phyloP scores from a whole-genome alignment of 1,284 basidiomycete genomes.

The Kalmanozyma brasiliensis region DNA sequence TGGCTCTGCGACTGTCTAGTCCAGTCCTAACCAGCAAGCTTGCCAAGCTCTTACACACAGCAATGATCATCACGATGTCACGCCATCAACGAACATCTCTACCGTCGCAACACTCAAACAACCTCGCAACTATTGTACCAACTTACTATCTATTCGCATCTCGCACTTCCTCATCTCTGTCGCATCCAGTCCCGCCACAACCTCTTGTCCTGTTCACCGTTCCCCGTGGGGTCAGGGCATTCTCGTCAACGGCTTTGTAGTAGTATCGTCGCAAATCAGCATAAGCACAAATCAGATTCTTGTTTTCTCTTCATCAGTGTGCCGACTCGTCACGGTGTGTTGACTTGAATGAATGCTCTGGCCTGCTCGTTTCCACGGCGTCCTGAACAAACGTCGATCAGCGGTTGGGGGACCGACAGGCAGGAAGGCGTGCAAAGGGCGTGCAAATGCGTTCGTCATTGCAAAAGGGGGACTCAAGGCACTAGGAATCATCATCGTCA shows the following conservation, averaged over 20 bases:
- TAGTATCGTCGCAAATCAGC: constrained; percentile 39
- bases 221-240: constrained; percentile 17
- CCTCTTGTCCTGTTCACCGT: constrained; percentile 20
- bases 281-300: constrained; percentile 23
- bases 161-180: constrained; percentile 12
- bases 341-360: too few relatives aligned
- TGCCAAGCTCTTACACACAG: constrained; percentile 6
- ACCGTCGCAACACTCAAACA: not conserved
- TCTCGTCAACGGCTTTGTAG: constrained; percentile 47
- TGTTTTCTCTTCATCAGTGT: not conserved
- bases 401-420: too few relatives aligned
- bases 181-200: constrained; percentile 37
- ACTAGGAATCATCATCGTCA: constrained; percentile 7
- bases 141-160: constrained; percentile 12
- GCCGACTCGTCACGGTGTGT: not conserved
- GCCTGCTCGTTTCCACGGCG: too few relatives aligned
- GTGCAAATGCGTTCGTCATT: not conserved
- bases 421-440: too few relatives aligned
- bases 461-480: not conserved
- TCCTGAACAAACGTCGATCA: too few relatives aligned
- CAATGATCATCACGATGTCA: constrained; percentile 12
- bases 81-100: constrained; percentile 1
- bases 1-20: constrained; percentile 38
- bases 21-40: not conserved
- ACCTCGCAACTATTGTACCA: constrained; percentile 18